These are phyloP conservation scores for Sugiyamaella castrensis DNA, from an alignment of 1,139 yeast species.

Conservation along the genomic window DNA sequence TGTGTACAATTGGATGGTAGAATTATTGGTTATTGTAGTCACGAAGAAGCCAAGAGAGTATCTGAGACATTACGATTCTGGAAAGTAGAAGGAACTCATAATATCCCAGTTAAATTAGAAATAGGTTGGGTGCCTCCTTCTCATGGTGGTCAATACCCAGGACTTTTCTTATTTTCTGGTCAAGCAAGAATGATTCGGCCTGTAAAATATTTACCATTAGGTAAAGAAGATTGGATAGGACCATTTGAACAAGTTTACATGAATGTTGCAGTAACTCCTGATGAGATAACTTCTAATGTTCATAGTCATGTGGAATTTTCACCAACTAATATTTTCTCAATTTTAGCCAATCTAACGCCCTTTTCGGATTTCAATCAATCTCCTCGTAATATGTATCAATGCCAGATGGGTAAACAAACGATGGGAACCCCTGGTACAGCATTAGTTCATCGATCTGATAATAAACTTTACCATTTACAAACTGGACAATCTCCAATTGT, in stretches of 20 bases:
- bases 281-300: constrained; percentile 74
- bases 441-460: constrained; percentile 86
- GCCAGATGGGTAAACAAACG: constrained; percentile 99
- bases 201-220: constrained; percentile 82
- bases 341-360: constrained; percentile 94
- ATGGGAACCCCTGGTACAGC: constrained; percentile 99
- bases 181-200: constrained; percentile 96
- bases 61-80: constrained; percentile 90
- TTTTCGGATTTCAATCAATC: constrained; percentile 98
- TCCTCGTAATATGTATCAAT: constrained; percentile 99
- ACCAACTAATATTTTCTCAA: constrained; percentile 91
- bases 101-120: constrained; percentile 81
- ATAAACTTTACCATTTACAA: constrained; percentile 88
- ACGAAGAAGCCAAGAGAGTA: constrained; percentile 77
- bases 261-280: constrained; percentile 93
- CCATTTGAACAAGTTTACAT: constrained; percentile 98
- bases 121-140: constrained; percentile 96
- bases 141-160: constrained; percentile 94
- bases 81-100: constrained; percentile 81
- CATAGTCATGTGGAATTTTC: constrained; percentile 94
- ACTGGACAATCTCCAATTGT: constrained; percentile 98
- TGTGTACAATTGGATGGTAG: constrained; percentile 94
- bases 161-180: constrained; percentile 86
- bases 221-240: constrained; percentile 82
- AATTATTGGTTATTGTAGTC: constrained; percentile 92